These are phyloP conservation scores for Sequoiadendron giganteum DNA, from an alignment of 75 land plant genomes.

Conservation along the genomic window DNA sequence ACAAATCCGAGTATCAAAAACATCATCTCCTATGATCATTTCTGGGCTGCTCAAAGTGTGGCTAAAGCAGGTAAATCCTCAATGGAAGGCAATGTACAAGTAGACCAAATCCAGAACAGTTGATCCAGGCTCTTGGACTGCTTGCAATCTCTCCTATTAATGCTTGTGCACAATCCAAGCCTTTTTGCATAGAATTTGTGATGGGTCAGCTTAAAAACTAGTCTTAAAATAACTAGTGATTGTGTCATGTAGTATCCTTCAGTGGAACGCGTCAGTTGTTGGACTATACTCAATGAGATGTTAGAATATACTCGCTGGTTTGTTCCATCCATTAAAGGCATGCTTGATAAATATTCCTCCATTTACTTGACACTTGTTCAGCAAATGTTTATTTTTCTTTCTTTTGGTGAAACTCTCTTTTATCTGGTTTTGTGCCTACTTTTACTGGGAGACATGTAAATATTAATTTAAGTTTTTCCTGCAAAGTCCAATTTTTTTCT, in stretches of 20 bases:
- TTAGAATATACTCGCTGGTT: not conserved
- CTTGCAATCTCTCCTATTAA: not conserved
- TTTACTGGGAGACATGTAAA: not conserved
- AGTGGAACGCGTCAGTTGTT: not conserved
- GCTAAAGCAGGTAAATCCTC: not conserved
- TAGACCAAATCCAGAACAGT: not conserved
- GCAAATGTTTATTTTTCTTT: not conserved
- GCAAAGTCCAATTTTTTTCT: too few relatives aligned
- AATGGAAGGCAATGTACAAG: not conserved
- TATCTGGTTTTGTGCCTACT: not conserved
- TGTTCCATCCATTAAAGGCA: not conserved
- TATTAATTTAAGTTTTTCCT: not conserved
- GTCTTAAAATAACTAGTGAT: not conserved
- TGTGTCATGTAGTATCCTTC: not conserved
- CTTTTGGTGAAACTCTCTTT: not conserved
- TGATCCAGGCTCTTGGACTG: not conserved
- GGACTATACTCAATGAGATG: not conserved
- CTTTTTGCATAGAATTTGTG: not conserved
- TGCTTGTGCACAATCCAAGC: not conserved
- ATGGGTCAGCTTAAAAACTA: not conserved
- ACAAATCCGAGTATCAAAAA: not conserved
- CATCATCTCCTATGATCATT: not conserved
- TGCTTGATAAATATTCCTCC: too few relatives aligned
- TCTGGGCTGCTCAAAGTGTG: not conserved
- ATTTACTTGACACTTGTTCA: not conserved